Conservation (phyloP, 768 basidiomycete species). For the Lanmaoa rubissima region DNA sequence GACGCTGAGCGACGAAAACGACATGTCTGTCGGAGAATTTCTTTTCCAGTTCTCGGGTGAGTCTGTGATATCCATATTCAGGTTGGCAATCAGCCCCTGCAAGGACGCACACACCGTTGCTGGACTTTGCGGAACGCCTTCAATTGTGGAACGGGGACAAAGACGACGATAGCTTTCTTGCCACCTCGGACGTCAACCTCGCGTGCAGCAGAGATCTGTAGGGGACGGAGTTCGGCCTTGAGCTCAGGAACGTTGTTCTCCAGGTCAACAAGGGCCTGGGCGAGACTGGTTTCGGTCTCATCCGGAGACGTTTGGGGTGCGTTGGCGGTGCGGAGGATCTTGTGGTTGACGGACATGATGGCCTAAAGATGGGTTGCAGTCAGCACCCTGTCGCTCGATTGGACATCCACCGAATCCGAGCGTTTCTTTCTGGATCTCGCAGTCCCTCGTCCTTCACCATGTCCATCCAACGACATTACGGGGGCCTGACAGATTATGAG, state of each 20-base stretch:
- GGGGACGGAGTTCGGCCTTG: constrained; percentile 91
- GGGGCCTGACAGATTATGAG: constrained; percentile 27
- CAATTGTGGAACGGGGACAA: constrained; percentile 94
- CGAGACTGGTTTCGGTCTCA: constrained; percentile 88
- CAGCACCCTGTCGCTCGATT: constrained; percentile 43
- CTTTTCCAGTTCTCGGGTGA: constrained; percentile 99
- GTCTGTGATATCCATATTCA: constrained; percentile 47
- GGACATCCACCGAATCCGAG: constrained; percentile 57
- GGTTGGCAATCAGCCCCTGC: not conserved
- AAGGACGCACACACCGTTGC: constrained; percentile 59
- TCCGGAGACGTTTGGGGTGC: constrained; percentile 87
- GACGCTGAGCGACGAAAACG: constrained; percentile 97
- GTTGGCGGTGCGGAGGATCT: constrained; percentile 96
- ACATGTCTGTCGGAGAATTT: constrained; percentile 99
- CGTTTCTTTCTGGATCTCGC: constrained; percentile 21
- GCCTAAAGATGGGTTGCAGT: constrained; percentile 24
- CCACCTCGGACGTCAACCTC: constrained; percentile 99
- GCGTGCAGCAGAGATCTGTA: constrained; percentile 97
- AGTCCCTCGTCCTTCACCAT: constrained; percentile 18
- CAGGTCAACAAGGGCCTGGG: constrained; percentile 95
- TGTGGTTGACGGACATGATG: constrained; percentile 74
- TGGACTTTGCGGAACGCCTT: constrained; percentile 99
- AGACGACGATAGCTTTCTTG: constrained; percentile 98
- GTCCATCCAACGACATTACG: constrained; percentile 14
- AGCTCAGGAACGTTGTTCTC: constrained; percentile 98